Conservation (phyloP, 1,139 yeast genomes). For the Kodamaea suecica region DNA sequence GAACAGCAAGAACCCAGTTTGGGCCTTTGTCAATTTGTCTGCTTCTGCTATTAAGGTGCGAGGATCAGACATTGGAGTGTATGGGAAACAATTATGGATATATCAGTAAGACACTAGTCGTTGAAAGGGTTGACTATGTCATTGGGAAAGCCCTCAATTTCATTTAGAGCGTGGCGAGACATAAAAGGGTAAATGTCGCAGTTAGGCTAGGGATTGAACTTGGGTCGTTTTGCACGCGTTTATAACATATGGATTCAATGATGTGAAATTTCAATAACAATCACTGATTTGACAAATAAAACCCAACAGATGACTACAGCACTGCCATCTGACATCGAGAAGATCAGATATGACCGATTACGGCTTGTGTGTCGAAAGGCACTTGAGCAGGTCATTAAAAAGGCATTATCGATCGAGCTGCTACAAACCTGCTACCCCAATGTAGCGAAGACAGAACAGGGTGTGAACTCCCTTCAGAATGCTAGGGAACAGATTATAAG, state of each 20-base stretch:
- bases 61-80: conserved; percentile 35
- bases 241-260: not conserved
- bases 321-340: conserved; percentile 19
- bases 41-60: conserved; percentile 42
- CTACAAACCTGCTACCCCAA: conserved; percentile 66
- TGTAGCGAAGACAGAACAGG: conserved; percentile 48
- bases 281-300: not conserved
- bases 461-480: conserved; percentile 48
- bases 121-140: no score
- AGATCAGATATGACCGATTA: conserved; percentile 53
- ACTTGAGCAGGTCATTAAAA: conserved; percentile 58
- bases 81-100: not conserved
- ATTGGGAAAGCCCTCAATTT: no score
- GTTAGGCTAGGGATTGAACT: no score
- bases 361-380: conserved; percentile 62
- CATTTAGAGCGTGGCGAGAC: no score
- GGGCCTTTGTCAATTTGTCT: conserved; percentile 53
- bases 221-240: no score
- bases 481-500: conserved; percentile 60
- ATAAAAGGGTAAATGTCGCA: no score
- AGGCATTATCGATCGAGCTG: conserved; percentile 58
- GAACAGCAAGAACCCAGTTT: conserved; percentile 68
- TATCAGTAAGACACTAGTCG: no score
- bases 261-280: not conserved
- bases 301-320: conserved; percentile 1